Percentiles rank a stretch among this genome's conserved stretches.
phyloP scores from a whole-genome alignment of 1,284 basidiomycete genomes.

The Entoloma clypeatum region DNA sequence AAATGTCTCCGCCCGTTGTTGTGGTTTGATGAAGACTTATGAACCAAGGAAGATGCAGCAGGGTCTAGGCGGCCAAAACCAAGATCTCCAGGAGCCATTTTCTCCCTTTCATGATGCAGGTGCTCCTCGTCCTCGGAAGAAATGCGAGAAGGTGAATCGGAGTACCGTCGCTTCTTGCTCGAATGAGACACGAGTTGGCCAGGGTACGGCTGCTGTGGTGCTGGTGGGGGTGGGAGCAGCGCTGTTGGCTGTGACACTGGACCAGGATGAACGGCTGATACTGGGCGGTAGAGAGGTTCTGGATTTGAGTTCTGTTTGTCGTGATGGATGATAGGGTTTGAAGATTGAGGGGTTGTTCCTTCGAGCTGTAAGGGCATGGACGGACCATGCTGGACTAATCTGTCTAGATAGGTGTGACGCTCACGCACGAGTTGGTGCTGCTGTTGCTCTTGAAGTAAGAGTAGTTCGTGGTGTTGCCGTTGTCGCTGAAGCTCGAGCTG shows the following conservation, averaged over 20 bases:
- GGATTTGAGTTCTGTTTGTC: slow-evolving; percentile 19
- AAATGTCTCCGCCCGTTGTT: slow-evolving; percentile 25
- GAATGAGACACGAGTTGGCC: slow-evolving; percentile 9
- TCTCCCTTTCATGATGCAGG: slow-evolving; percentile 16
- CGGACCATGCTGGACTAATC: slow-evolving; percentile 12
- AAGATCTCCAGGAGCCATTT: slow-evolving; percentile 24
- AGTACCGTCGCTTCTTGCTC: slow-evolving; percentile 39
- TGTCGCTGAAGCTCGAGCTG: slow-evolving; percentile 18
- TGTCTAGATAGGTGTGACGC: slow-evolving; percentile 14
- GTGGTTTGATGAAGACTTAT: slow-evolving; percentile 25
- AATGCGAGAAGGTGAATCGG: slow-evolving; percentile 32
- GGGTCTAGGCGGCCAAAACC: slow-evolving; percentile 28
- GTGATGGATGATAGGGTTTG: slow-evolving; percentile 1
- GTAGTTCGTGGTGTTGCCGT: slow-evolving; percentile 22
- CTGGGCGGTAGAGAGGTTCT: slow-evolving; percentile 9
- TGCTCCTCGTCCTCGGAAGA: slow-evolving; percentile 23
- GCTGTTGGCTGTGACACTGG: slow-evolving; percentile 1
- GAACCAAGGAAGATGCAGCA: slow-evolving; percentile 12
- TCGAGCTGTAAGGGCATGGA: slow-evolving; percentile 18
- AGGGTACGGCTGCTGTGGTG: slow-evolving; percentile 3
- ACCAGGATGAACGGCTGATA: slow-evolving; percentile 5
- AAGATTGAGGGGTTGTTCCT: slow-evolving; percentile 9
- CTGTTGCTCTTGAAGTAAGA: slow-evolving; percentile 22
- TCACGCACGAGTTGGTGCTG: slow-evolving; percentile 20
- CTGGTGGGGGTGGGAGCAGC: slow-evolving; percentile 7